A percentile compares a stretch with the other conserved stretches of the same genome.
phyloP scores from a whole-genome alignment of 768 basidiomycete species.

The Lentinula boryana region DNA sequence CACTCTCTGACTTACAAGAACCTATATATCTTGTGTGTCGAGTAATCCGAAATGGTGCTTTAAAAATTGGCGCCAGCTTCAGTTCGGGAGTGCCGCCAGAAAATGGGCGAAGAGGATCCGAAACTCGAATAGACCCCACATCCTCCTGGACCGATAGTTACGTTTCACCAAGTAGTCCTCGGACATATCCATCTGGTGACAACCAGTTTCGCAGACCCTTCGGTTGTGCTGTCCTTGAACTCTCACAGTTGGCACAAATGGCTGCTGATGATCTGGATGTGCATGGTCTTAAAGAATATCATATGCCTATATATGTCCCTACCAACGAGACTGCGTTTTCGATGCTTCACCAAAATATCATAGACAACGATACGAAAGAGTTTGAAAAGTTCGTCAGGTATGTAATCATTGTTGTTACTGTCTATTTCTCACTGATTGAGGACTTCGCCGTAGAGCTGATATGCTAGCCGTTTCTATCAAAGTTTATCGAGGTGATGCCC shows the following conservation, averaged over 20 bases:
- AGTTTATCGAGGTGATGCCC: conserved; percentile 77
- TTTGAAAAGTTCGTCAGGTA: conserved; percentile 81
- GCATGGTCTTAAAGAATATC: conserved; percentile 64
- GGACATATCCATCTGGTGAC: conserved; percentile 2
- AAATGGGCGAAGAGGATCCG: conserved; percentile 47
- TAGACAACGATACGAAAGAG: conserved; percentile 70
- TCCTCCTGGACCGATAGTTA: conserved; percentile 25
- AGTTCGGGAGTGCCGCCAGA: conserved; percentile 41
- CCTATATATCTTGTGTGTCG: conserved; percentile 87
- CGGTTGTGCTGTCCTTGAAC: conserved; percentile 90
- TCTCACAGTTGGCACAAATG: conserved; percentile 70
- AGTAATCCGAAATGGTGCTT: conserved; percentile 80
- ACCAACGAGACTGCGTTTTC: conserved; percentile 82
- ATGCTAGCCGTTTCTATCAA: conserved; percentile 80
- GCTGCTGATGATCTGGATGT: conserved; percentile 58
- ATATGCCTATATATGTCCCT: conserved; percentile 85
- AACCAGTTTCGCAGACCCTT: conserved; percentile 77
- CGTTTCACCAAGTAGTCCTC: conserved; percentile 8
- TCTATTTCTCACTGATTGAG: background rate
- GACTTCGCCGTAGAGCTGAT: conserved; percentile 58
- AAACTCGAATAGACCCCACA: conserved; percentile 26
- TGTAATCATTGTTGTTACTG: conserved; percentile 13
- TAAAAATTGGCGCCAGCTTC: conserved; percentile 64
- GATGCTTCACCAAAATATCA: conserved; percentile 93
- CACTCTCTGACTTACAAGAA: conserved; percentile 77